phyloP scores from a whole-genome alignment of 257 asterid species.

The Solanum sitiens region DNA sequence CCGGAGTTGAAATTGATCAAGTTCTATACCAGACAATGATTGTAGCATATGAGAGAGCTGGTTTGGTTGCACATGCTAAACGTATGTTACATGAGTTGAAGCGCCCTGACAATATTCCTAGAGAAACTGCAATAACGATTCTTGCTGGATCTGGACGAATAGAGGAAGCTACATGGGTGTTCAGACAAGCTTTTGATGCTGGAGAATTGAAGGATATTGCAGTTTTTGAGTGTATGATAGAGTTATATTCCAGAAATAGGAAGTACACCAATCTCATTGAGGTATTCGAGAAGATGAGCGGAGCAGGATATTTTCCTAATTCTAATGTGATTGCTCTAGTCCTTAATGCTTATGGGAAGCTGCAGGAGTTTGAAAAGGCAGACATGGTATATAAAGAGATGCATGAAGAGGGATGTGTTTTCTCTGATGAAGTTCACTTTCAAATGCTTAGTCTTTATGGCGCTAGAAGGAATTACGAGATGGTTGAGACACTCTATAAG shows the following conservation, averaged over 20 bases:
- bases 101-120: slow-evolving; percentile 81
- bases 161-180: slow-evolving; percentile 95
- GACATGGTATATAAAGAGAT: slow-evolving; percentile 46
- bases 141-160: slow-evolving; percentile 86
- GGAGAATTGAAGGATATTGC: slow-evolving; percentile 70
- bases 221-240: slow-evolving; percentile 59
- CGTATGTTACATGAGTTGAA: slow-evolving; percentile 70
- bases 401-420: slow-evolving; percentile 70
- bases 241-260: slow-evolving; percentile 52
- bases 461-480: slow-evolving; percentile 47
- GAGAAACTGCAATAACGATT: slow-evolving; percentile 63
- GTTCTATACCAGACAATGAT: slow-evolving; percentile 95
- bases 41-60: slow-evolving; percentile 84
- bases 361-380: slow-evolving; percentile 65
- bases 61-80: slow-evolving; percentile 78
- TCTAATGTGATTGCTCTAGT: slow-evolving; percentile 55
- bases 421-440: slow-evolving; percentile 72
- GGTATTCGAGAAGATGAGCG: slow-evolving; percentile 74
- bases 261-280: slow-evolving; percentile 68
- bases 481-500: slow-evolving; percentile 48
- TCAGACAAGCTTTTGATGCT: slow-evolving; percentile 67
- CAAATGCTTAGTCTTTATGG: slow-evolving; percentile 85
- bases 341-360: slow-evolving; percentile 73
- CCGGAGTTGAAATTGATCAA: slow-evolving; percentile 76
- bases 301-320: slow-evolving; percentile 56